phyloP scores from a whole-genome alignment of 768 basidiomycete genomes.

The Lactifluus pinguis region DNA sequence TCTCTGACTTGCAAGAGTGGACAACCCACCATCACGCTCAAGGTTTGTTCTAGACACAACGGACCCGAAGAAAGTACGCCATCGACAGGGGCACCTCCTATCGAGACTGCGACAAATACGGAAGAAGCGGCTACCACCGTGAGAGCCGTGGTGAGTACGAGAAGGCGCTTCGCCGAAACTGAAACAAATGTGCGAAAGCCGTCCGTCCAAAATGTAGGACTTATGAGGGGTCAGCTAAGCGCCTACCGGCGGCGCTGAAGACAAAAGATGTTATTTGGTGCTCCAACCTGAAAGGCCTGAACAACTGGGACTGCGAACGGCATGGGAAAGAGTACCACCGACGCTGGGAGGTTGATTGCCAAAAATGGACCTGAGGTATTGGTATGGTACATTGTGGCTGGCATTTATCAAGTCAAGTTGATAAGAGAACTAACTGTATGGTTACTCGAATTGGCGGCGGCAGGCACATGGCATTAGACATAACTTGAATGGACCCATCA shows the following conservation, averaged over 20 bases:
- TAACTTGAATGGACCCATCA: neutral
- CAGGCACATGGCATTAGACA: neutral
- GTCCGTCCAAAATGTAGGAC: neutral
- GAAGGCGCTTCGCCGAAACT: neutral
- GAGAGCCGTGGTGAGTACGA: neutral
- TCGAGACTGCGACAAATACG: neutral
- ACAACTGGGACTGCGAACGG: neutral
- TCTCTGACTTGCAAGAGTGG: no score
- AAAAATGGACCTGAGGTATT: no score
- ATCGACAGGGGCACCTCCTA: neutral
- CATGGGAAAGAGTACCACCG: no score
- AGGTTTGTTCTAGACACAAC: no score
- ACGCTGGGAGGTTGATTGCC: no score
- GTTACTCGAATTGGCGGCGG: no score
- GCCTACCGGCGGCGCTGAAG: no score
- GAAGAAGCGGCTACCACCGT: neutral
- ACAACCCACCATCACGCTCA: no score
- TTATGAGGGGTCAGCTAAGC: neutral
- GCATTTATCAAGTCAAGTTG: no score
- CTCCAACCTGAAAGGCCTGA: constrained; percentile 37
- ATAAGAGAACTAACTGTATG: no score
- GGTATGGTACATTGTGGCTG: no score
- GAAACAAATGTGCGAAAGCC: neutral
- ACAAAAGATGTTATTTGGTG: constrained; percentile 29
- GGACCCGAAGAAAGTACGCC: neutral